Percentiles rank a stretch among this genome's conserved stretches.
phyloP scores from a whole-genome alignment of 2,329 filamentous ascomycete species.

The Neospermospora avenae region DNA sequence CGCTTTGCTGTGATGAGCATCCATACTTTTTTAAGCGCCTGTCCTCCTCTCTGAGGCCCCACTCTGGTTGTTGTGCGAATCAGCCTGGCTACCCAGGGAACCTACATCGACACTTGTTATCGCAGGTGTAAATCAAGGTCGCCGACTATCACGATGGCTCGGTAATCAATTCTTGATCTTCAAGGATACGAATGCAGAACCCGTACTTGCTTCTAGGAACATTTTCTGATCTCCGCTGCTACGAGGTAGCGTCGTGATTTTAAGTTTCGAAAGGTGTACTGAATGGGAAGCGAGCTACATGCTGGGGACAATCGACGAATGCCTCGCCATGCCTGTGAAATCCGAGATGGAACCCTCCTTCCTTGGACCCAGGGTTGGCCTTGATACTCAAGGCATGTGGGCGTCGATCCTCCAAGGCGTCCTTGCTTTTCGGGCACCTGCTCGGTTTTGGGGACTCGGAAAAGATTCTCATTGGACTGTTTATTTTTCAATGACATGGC shows the following conservation, averaged over 20 bases:
- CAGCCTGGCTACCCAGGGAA: not conserved
- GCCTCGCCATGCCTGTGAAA: not conserved
- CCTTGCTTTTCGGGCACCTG: slow-evolving; percentile 1
- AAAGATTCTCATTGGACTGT: not conserved
- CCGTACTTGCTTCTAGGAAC: slow-evolving; percentile 3
- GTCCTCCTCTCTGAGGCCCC: not conserved
- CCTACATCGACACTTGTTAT: not conserved
- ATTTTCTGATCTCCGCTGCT: not conserved
- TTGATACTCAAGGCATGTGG: not conserved
- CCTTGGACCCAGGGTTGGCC: not conserved
- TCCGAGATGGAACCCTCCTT: not conserved
- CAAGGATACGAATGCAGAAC: not conserved
- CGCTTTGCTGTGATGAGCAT: not conserved
- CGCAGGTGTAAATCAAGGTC: not conserved
- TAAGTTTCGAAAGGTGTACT: not conserved
- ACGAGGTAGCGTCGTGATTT: not conserved
- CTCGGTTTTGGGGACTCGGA: not conserved
- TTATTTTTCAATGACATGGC: not conserved
- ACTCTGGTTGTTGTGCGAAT: not conserved
- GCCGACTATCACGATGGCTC: not conserved
- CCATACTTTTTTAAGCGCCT: slow-evolving; percentile 1
- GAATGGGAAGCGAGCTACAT: not conserved
- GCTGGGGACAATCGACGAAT: not conserved
- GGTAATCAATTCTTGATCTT: not conserved
- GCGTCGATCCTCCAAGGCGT: slow-evolving; percentile 5